Base-by-base conservation (phyloP, 495 filamentous ascomycete species). In the Penicillium ochrochloron region DNA sequence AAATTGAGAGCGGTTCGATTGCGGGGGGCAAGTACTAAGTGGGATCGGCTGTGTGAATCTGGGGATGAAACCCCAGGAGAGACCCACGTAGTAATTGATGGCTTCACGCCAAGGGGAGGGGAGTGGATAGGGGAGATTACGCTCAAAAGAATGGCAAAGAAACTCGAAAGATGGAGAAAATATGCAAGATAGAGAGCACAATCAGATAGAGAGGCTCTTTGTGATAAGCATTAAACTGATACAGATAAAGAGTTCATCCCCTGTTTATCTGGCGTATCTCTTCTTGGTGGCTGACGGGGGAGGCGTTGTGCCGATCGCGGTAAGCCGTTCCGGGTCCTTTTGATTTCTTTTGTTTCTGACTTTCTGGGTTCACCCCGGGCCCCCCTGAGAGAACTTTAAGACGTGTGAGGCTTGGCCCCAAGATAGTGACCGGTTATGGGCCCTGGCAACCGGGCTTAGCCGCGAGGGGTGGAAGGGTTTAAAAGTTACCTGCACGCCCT, bases 1-100 rank as follows among this genome's bases (percentile, higher is more conserved):
- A 56, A 2, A n/a, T 21, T 25, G 15, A 21, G 25, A 14, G 31
- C 3, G 31, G 53, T 56, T 56, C 31, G 19, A 56, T 56, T 56
- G 53, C 53, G 53, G 53, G 53, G 53, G 19, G 25, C 25, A 27
- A 27, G 25, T 27, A 27, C 25, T 5, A 19, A 56, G n/a, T 37
- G 31, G 31, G n/a, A 56, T 56, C n/a, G 29, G 19, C 19, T 35
- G n/a, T 54, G 51, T 54, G 31, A 54, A 54, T 54, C 51, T 34
- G 51, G 51, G 51, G 51, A 34, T 48, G 19, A 21, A 25, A 8
- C 23, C 23, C 48, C 25, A 29, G 3, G 31, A 21, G 53, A 34
- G 53, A 56, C 27, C 53, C 53, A 56, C 53, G 53, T 35, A 21
- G 53, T 8, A 14, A n/a, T 2, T 25, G 53, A 23, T 37, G 53